Evolutionary conservation across 768 basidiomycete genomes (phyloP).

Genomic region (Boletellus ananas): DNA sequence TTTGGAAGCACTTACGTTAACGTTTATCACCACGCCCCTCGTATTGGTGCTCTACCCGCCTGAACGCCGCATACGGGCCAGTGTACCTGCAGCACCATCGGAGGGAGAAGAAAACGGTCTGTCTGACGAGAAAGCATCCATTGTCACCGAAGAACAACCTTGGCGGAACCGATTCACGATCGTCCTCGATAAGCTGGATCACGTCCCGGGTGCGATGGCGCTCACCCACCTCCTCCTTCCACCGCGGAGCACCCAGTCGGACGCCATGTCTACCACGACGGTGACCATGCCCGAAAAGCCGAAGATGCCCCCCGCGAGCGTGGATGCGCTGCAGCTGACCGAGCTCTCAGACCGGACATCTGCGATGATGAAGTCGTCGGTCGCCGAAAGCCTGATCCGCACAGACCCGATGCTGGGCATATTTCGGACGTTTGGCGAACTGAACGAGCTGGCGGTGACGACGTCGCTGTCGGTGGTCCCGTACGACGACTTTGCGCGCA

Average conservation of each 20-base stretch:
- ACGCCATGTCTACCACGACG: conserved; percentile 12
- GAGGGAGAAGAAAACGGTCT: conserved; percentile 34
- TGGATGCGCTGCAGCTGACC: conserved; percentile 82
- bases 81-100: conserved; percentile 4
- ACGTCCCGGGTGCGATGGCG: conserved; percentile 86
- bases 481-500: conserved; percentile 66
- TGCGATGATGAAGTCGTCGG: conserved; percentile 63
- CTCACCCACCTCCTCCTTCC: conserved; percentile 77
- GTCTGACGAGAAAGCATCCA: conserved; percentile 2
- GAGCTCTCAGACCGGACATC: conserved; percentile 70
- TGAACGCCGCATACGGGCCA: conserved; percentile 48
- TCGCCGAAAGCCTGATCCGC: conserved; percentile 60
- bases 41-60: conserved; percentile 67
- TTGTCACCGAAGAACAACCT: conserved; percentile 16
- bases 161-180: conserved; percentile 70
- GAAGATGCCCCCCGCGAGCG: conserved; percentile 33
- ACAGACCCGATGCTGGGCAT: conserved; percentile 71
- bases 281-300: conserved; percentile 1
- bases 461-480: conserved; percentile 72
- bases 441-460: conserved; percentile 63
- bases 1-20: conserved; percentile 74
- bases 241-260: conserved; percentile 10
- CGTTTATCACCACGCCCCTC: conserved; percentile 82
- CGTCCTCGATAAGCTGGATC: conserved; percentile 87
- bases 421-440: conserved; percentile 71